phyloP scores from a whole-genome alignment of 331 rosid species.

The Erythrophleum ivorense region DNA sequence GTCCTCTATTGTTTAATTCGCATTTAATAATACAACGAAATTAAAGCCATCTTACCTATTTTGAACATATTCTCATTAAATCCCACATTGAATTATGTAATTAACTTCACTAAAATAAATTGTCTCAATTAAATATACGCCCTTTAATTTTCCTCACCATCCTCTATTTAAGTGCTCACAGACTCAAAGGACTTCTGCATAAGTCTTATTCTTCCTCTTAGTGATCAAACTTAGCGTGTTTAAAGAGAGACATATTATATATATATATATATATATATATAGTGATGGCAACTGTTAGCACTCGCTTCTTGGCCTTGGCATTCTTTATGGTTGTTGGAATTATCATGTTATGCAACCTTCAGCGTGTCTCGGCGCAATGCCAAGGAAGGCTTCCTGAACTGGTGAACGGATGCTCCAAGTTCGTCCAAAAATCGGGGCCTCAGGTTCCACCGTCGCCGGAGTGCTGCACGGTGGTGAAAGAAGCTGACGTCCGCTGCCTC shows the following conservation, averaged over 20 bases:
- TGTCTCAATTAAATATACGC: not conserved
- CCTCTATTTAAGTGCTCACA: not conserved
- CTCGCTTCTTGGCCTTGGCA: not conserved
- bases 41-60: no score
- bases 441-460: not conserved
- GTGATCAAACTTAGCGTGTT: not conserved
- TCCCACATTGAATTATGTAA: not conserved
- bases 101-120: no score
- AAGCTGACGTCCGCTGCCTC: constrained; percentile 6
- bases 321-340: not conserved
- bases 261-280: no score
- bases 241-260: not conserved
- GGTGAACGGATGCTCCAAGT: not conserved
- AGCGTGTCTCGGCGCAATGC: not conserved
- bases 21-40: no score
- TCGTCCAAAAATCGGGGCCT: not conserved
- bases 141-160: not conserved
- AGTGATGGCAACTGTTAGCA: not conserved
- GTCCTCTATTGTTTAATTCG: no score
- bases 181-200: not conserved
- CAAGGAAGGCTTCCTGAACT: not conserved
- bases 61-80: no score
- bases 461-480: constrained; percentile 13
- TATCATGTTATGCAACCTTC: not conserved
- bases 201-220: not conserved